These are phyloP conservation scores for Spathaspora boniae DNA, from an alignment of 805 yeast genomes.

Conservation along the genomic window DNA sequence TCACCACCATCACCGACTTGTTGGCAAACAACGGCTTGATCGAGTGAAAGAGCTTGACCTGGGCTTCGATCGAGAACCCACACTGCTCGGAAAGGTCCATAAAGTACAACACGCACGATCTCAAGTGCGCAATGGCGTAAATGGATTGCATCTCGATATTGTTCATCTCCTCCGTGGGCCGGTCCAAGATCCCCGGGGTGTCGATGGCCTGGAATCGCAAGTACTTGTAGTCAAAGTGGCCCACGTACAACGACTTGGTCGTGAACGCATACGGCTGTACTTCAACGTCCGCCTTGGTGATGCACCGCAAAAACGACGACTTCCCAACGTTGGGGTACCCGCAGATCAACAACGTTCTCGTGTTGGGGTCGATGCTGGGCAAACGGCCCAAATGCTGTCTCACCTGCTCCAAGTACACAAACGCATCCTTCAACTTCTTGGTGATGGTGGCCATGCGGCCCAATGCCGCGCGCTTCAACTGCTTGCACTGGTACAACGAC, in stretches of 20 bases:
- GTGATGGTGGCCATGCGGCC: conserved; percentile 99
- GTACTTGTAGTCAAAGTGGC: conserved; percentile 98
- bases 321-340: conserved; percentile 99
- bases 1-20: conserved; percentile 91
- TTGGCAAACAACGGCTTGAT: conserved; percentile 97
- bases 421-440: conserved; percentile 92
- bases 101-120: conserved; percentile 94
- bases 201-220: conserved; percentile 98
- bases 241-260: conserved; percentile 94
- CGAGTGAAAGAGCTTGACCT: conserved; percentile 93
- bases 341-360: conserved; percentile 94
- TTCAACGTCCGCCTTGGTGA: conserved; percentile 97
- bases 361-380: conserved; percentile 97
- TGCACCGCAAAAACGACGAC: conserved; percentile 87
- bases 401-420: conserved; percentile 92
- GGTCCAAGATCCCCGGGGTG: conserved; percentile 97
- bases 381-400: conserved; percentile 98
- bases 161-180: conserved; percentile 99
- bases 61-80: conserved; percentile 96
- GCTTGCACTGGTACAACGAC: conserved; percentile 97
- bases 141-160: conserved; percentile 99
- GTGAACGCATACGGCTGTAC: conserved; percentile 99
- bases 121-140: conserved; percentile 96
- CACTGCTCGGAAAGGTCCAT: conserved; percentile 99
- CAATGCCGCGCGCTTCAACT: conserved; percentile 94